phyloP scores from a whole-genome alignment of 148 eudicot species.

The Cornus controversa region DNA sequence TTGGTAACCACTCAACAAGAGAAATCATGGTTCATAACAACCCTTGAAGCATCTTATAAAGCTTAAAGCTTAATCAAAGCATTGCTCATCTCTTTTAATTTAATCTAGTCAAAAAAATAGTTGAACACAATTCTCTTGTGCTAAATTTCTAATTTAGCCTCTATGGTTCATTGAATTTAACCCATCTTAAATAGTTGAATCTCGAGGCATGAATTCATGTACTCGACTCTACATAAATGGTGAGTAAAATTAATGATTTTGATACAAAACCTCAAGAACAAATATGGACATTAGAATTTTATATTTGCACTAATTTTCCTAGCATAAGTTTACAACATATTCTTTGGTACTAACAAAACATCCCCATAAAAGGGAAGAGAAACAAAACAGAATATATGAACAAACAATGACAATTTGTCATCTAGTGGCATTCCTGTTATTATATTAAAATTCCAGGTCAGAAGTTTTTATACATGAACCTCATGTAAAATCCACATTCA shows the following conservation, averaged over 20 bases:
- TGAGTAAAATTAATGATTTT: too few relatives aligned
- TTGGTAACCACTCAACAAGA: conserved; percentile 20
- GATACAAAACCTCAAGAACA: too few relatives aligned
- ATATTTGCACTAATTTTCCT: too few relatives aligned
- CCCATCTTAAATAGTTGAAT: too few relatives aligned
- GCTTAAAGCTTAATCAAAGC: conserved; percentile 17
- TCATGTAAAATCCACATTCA: background rate
- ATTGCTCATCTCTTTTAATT: background rate
- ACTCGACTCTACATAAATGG: background rate
- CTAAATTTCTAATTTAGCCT: background rate
- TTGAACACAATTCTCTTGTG: background rate
- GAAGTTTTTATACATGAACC: background rate
- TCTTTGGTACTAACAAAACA: too few relatives aligned
- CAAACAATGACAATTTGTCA: background rate
- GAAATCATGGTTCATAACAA: conserved; percentile 17
- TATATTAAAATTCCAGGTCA: background rate
- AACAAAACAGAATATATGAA: too few relatives aligned
- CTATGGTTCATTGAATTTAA: background rate
- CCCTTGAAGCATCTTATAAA: conserved; percentile 24
- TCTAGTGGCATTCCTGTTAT: conserved; percentile 6
- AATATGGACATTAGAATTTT: too few relatives aligned
- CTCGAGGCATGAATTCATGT: too few relatives aligned
- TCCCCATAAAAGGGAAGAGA: too few relatives aligned
- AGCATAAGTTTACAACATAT: too few relatives aligned
- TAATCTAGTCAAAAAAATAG: background rate